Evolutionary conservation across 1,284 basidiomycete genomes (phyloP).

Genomic region (Hemileia vastatrix): DNA sequence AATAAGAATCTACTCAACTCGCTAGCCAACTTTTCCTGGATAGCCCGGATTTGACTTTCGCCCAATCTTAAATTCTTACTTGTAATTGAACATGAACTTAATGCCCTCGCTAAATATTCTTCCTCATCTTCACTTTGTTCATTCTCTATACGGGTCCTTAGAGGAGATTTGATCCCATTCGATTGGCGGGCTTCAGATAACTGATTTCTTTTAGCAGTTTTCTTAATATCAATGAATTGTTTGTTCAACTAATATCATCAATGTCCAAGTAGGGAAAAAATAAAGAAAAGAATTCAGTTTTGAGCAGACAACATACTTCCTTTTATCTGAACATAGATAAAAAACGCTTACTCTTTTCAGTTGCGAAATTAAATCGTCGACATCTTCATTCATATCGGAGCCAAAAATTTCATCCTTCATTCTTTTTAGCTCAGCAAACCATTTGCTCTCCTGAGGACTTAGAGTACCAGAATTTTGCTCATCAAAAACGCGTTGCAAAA

Average conservation of each 20-base stretch:
- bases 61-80: too few species aligned
- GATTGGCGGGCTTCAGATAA: too few species aligned
- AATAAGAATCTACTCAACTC: neutral
- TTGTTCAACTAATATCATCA: neutral
- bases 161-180: too few species aligned
- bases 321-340: neutral
- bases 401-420: slow-evolving; percentile 60
- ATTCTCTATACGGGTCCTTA: neutral
- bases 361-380: neutral
- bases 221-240: neutral
- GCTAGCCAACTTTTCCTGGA: neutral
- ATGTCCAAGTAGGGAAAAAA: neutral
- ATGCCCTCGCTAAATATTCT: too few species aligned
- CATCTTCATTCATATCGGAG: neutral
- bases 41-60: neutral
- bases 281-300: too few species aligned
- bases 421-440: slow-evolving; percentile 83
- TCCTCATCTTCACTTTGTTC: neutral
- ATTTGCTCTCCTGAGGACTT: slow-evolving; percentile 72
- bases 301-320: neutral
- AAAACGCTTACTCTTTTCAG: neutral
- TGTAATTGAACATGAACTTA: too few species aligned
- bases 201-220: neutral
- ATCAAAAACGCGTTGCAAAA: slow-evolving; percentile 67
- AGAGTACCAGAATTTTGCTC: slow-evolving; percentile 50